Evolutionary conservation across 441 rosid species (phyloP).

Genomic region (Mallotus japonicus): DNA sequence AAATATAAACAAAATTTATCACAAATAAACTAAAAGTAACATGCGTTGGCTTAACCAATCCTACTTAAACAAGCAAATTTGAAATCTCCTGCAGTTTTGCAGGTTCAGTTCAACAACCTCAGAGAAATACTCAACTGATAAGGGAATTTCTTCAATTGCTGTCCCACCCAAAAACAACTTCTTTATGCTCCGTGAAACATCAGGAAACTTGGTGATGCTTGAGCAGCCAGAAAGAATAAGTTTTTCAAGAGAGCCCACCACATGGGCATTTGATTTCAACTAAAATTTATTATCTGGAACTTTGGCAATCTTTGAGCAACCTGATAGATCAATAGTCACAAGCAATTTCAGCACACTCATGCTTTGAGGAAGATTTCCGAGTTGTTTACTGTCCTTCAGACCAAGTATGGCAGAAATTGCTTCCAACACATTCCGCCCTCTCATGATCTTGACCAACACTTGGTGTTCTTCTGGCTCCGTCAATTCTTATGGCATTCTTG

Average conservation of each 20-base stretch:
- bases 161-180: slow-evolving; percentile 21
- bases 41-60: too few species aligned
- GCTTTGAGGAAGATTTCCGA: slow-evolving; percentile 27
- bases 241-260: slow-evolving; percentile 22
- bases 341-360: slow-evolving; percentile 13
- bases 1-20: too few species aligned
- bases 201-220: slow-evolving; percentile 24
- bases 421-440: slow-evolving; percentile 62
- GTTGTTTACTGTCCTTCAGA: slow-evolving; percentile 30
- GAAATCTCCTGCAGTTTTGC: slow-evolving; percentile 5
- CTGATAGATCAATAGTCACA: slow-evolving; percentile 8
- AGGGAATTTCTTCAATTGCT: slow-evolving; percentile 14
- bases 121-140: background rate
- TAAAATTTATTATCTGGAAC: slow-evolving; percentile 27
- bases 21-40: too few species aligned
- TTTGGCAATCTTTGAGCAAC: slow-evolving; percentile 18
- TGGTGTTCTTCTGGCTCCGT: slow-evolving; percentile 83
- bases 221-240: slow-evolving; percentile 29
- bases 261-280: too few species aligned
- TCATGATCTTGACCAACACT: slow-evolving; percentile 52
- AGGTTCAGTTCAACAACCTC: slow-evolving; percentile 1
- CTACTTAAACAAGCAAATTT: too few species aligned
- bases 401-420: too few species aligned
- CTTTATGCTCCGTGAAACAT: slow-evolving; percentile 22
- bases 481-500: slow-evolving; percentile 42